Conservation (phyloP, 2,329 filamentous ascomycete species). For the Purpureocillium takamizusanense region DNA sequence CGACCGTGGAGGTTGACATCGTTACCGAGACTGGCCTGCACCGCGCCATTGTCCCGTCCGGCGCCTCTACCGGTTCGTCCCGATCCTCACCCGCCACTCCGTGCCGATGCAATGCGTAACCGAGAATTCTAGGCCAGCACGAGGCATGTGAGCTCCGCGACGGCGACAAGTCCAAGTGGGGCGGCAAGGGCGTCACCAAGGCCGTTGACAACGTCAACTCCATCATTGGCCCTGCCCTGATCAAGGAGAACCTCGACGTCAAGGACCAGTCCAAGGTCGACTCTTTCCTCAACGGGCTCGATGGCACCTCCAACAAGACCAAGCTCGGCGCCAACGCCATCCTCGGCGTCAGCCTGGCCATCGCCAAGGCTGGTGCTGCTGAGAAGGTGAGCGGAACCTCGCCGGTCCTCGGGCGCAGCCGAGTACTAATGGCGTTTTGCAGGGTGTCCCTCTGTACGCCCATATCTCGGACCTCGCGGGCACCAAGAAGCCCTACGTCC, state of each 20-base stretch:
- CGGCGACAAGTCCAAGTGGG: conserved; percentile 80
- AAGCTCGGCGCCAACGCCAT: conserved; percentile 86
- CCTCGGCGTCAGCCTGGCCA: conserved; percentile 72
- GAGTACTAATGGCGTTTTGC: conserved; percentile 2
- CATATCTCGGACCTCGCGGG: conserved; percentile 82
- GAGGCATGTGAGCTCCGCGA: conserved; percentile 89
- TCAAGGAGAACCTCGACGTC: conserved; percentile 74
- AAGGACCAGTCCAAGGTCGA: conserved; percentile 82
- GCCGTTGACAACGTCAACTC: conserved; percentile 82
- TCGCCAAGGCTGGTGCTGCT: conserved; percentile 82
- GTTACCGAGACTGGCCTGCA: conserved; percentile 94
- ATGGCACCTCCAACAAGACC: conserved; percentile 79
- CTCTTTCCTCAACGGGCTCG: conserved; percentile 76
- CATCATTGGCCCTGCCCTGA: conserved; percentile 69
- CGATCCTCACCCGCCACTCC: conserved; percentile 13
- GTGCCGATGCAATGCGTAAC: conserved; percentile 17
- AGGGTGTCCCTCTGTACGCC: conserved; percentile 76
- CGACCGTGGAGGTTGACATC: conserved; percentile 96
- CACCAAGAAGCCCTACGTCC: conserved; percentile 86
- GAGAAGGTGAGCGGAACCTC: conserved; percentile 52
- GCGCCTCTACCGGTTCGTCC: conserved; percentile 79
- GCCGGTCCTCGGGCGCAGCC: neutral
- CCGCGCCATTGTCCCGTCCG: conserved; percentile 94
- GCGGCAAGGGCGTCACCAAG: conserved; percentile 79
- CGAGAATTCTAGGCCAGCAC: conserved; percentile 58